A percentile compares a stretch with the other conserved stretches of the same genome.
phyloP scores from a whole-genome alignment of 345 rosid species.

The Eucalyptus sp. region DNA sequence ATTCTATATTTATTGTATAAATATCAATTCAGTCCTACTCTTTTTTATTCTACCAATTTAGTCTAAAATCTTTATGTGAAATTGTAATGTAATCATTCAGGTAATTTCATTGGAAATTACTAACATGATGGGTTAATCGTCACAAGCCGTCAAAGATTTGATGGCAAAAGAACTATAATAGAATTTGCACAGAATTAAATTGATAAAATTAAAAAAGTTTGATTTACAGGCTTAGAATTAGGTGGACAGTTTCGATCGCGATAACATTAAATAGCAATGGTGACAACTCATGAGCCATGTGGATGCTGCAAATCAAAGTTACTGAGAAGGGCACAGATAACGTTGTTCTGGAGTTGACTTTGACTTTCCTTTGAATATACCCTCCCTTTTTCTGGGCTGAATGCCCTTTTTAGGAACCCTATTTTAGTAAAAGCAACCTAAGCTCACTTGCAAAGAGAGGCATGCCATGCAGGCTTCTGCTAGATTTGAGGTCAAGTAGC shows the following conservation, averaged over 20 bases:
- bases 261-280: background rate
- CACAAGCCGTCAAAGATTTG: rapidly evolving
- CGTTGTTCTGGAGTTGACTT: background rate
- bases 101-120: no score
- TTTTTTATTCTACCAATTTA: rapidly evolving
- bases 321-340: rapidly evolving
- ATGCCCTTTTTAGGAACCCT: background rate
- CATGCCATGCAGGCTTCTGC: background rate
- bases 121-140: rapidly evolving
- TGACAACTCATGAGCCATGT: background rate
- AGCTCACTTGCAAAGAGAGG: background rate
- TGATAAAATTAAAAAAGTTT: no score
- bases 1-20: rapidly evolving
- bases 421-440: background rate
- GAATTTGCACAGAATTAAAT: no score
- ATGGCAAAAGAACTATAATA: background rate
- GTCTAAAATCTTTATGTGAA: background rate
- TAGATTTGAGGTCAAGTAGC: background rate
- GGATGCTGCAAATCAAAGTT: background rate
- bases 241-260: rapidly evolving
- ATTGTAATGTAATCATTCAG: no score
- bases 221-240: background rate
- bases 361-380: background rate
- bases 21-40: rapidly evolving
- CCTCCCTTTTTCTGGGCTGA: background rate